Conservation (phyloP, 306 rosid genomes). For the Inga laurina region DNA sequence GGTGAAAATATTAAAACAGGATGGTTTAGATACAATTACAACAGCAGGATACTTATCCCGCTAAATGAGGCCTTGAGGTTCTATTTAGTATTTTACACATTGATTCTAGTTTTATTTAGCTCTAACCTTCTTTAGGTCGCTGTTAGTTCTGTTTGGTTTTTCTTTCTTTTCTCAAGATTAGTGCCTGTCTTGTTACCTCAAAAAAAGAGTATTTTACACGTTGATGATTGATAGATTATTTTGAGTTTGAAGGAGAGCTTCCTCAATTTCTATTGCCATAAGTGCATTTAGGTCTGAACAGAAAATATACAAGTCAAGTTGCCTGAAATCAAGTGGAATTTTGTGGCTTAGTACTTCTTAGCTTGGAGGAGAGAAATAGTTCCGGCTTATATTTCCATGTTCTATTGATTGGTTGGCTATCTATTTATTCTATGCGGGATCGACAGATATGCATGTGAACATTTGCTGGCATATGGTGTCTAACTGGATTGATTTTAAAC, state of each 20-base stretch:
- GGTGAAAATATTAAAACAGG: not conserved
- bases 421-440: not conserved
- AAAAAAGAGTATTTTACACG: not conserved
- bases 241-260: constrained; percentile 7
- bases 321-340: not conserved
- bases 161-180: not conserved
- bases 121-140: too few relatives aligned
- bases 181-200: not conserved
- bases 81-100: not conserved
- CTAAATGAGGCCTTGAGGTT: not conserved
- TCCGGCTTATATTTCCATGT: constrained; percentile 6
- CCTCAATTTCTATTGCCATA: constrained; percentile 1
- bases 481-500: not conserved
- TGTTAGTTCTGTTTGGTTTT: not conserved
- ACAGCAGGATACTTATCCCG: not conserved
- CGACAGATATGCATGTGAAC: constrained; percentile 8
- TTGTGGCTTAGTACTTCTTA: constrained; percentile 5
- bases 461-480: not conserved
- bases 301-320: constrained; percentile 10
- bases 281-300: not conserved
- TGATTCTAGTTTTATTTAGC: not conserved
- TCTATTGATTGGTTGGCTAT: constrained; percentile 15
- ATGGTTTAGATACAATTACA: not conserved
- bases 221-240: not conserved
- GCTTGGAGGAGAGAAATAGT: constrained; percentile 22